A percentile compares a stretch with the other conserved stretches of the same genome.
These are phyloP conservation scores for Phaeosphaeria sp. DNA, from an alignment of 2,329 filamentous ascomycete genomes.

Conservation along the genomic window DNA sequence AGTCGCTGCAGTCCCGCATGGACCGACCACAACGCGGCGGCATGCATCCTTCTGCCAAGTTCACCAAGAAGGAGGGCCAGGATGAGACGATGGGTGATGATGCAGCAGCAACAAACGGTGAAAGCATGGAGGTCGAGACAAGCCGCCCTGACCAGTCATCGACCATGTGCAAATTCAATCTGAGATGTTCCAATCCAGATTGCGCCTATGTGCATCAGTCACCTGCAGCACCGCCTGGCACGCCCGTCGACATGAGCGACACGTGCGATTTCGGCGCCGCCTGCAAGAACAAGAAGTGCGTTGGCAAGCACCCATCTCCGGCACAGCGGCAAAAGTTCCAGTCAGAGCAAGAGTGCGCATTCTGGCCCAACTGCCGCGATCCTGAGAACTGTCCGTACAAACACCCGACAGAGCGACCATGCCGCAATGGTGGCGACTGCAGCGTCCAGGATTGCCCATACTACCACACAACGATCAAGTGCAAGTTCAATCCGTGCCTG, in stretches of 20 bases:
- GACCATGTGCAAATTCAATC: constrained; percentile 86
- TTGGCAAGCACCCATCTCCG: constrained; percentile 88
- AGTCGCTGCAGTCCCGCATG: constrained; percentile 78
- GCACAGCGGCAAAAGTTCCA: constrained; percentile 80
- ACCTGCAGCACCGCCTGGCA: constrained; percentile 80
- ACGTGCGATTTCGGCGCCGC: constrained; percentile 84
- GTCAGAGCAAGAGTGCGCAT: constrained; percentile 85
- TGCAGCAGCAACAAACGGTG: constrained; percentile 47
- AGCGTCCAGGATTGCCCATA: constrained; percentile 83
- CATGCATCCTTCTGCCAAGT: constrained; percentile 62
- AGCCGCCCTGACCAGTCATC: constrained; percentile 64
- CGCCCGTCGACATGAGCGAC: constrained; percentile 78
- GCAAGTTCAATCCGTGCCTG: constrained; percentile 89
- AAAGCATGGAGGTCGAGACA: constrained; percentile 69
- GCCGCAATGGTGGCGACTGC: constrained; percentile 91
- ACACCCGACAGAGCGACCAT: constrained; percentile 85
- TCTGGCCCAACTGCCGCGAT: constrained; percentile 91
- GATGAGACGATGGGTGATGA: constrained; percentile 48
- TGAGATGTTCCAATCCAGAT: constrained; percentile 84
- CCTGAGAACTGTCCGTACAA: constrained; percentile 79
- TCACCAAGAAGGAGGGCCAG: constrained; percentile 54
- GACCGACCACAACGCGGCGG: constrained; percentile 47
- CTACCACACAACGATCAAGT: constrained; percentile 82
- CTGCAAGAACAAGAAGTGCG: constrained; percentile 96
- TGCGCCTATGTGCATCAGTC: constrained; percentile 96